Evolutionary conservation across 768 basidiomycete genomes (phyloP), one percentile per base, ranked within the genome.

Genomic region (Ephemerocybe angulata): DNA sequence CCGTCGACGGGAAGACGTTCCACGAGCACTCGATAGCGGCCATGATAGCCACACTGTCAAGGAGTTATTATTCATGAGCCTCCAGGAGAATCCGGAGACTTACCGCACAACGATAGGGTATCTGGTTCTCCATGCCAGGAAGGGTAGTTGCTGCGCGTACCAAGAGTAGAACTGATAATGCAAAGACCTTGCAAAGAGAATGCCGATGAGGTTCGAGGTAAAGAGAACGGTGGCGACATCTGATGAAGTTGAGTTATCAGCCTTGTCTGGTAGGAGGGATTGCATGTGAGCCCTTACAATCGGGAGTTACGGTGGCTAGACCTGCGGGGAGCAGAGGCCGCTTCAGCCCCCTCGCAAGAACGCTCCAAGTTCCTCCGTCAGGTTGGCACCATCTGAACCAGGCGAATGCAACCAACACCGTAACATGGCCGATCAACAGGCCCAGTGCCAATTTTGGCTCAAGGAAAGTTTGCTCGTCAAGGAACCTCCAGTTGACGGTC

Each of bases 91-190:
- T 35, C 17, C 33, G 19, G 21, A 71, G n/a, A n/a, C 81, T 57
- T 63, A 90, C 91, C 84, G 88, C 33, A 88, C 17, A 25, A 72
- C 27, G 13, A 80, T 46, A 15, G 88, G 87, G 66, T 82, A 89
- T 50, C 71, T 76, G 4, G 88, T 87, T 65, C 84, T 84, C 80
- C 85, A 94, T 3, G 83, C 74, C 27, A 98, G 69, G 65, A 95
- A 86, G 1, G 96, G 93, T 30, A 96, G 68, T 62, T 95, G 92
- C 54, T 90, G 87, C 10, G 88, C 91, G 67, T 98, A 98, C 97
- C 97, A 99, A 4, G 90, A 86, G 68, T 97, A 97, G 70, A 99
- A 99, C 62, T 99, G 97, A 67, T 98, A 98, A 67, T 99, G 97
- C 41, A 99, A 73, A 10, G 96, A 98, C 19, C 97, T 84, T 21